Percentiles rank a stretch among this genome's conserved stretches.
phyloP scores from a whole-genome alignment of 2,329 filamentous ascomycete species.

The Penicillium paneum region DNA sequence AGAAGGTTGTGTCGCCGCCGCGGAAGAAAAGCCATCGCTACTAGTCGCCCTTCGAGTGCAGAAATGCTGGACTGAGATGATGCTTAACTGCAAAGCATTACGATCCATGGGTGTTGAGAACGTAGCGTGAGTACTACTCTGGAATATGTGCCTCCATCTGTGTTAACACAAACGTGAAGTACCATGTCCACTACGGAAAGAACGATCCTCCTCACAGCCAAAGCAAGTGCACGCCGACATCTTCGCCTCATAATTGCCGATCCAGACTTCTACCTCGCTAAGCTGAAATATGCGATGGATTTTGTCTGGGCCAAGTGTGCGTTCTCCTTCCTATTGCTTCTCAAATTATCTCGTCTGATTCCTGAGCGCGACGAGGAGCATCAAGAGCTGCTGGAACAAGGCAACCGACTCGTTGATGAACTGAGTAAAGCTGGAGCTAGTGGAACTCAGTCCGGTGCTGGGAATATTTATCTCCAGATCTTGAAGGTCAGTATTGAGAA shows the following conservation, averaged over 20 bases:
- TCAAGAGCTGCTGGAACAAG: slow-evolving; percentile 43
- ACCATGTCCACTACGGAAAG: slow-evolving; percentile 51
- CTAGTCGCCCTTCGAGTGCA: slow-evolving; percentile 51
- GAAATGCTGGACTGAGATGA: slow-evolving; percentile 54
- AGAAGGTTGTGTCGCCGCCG: slow-evolving; percentile 28
- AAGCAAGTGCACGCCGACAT: slow-evolving; percentile 51
- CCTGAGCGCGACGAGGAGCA: slow-evolving; percentile 42
- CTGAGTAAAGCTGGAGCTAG: slow-evolving; percentile 35
- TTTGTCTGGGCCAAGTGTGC: slow-evolving; percentile 60
- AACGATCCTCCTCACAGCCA: slow-evolving; percentile 50
- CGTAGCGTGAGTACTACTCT: slow-evolving; percentile 36
- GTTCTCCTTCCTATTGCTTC: slow-evolving; percentile 55
- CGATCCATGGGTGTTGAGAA: slow-evolving; percentile 51
- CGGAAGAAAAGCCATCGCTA: slow-evolving; percentile 38
- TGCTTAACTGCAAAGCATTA: slow-evolving; percentile 52
- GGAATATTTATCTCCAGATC: slow-evolving; percentile 51
- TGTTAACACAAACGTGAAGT: slow-evolving; percentile 9
- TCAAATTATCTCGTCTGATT: slow-evolving; percentile 52
- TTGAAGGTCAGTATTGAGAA: slow-evolving; percentile 51
- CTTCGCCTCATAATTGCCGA: slow-evolving; percentile 49
- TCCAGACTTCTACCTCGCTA: slow-evolving; percentile 48
- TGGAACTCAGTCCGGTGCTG: slow-evolving; percentile 38
- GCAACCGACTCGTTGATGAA: slow-evolving; percentile 44
- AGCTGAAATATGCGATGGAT: slow-evolving; percentile 55
- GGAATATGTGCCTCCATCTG: neutral